Evolutionary conservation across 108 stramenopile genomes (phyloP).

Genomic region (Cyclostephanos invisitatus): DNA sequence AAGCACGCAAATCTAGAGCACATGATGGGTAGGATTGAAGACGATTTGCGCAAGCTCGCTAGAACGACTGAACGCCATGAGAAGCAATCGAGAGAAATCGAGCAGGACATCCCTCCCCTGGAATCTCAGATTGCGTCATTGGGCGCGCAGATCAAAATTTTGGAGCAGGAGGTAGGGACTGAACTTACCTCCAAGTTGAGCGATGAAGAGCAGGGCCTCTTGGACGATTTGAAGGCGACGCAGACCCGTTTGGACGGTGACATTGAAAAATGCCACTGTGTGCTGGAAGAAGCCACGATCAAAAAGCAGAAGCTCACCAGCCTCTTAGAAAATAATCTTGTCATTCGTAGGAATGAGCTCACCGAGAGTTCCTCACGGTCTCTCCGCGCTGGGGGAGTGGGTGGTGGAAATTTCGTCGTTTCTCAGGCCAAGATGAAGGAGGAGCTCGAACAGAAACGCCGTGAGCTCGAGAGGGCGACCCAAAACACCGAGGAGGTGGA

Average conservation of each 20-base stretch:
- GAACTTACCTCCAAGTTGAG: constrained; percentile 63
- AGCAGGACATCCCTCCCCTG: constrained; percentile 69
- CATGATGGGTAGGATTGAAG: constrained; percentile 61
- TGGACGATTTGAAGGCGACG: constrained; percentile 56
- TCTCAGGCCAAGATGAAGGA: constrained; percentile 56
- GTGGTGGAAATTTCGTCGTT: constrained; percentile 34
- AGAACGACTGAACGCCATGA: constrained; percentile 50
- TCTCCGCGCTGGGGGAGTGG: constrained; percentile 36
- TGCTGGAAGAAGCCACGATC: constrained; percentile 65
- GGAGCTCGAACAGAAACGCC: constrained; percentile 59
- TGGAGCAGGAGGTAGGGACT: constrained; percentile 88
- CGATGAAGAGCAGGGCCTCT: constrained; percentile 63
- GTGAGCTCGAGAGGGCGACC: constrained; percentile 70
- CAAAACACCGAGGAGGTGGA: constrained; percentile 63
- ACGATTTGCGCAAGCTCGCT: constrained; percentile 47
- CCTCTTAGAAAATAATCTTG: constrained; percentile 84
- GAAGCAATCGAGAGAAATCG: constrained; percentile 72
- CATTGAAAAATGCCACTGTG: constrained; percentile 65
- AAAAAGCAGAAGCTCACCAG: constrained; percentile 70
- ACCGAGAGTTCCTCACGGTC: constrained; percentile 50
- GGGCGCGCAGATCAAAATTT: constrained; percentile 62
- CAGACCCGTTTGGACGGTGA: constrained; percentile 55
- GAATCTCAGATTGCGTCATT: constrained; percentile 67
- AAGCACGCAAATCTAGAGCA: constrained; percentile 73
- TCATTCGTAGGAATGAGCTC: constrained; percentile 76